phyloP scores from a whole-genome alignment of 768 basidiomycete genomes.

The Chalciporus chontae region DNA sequence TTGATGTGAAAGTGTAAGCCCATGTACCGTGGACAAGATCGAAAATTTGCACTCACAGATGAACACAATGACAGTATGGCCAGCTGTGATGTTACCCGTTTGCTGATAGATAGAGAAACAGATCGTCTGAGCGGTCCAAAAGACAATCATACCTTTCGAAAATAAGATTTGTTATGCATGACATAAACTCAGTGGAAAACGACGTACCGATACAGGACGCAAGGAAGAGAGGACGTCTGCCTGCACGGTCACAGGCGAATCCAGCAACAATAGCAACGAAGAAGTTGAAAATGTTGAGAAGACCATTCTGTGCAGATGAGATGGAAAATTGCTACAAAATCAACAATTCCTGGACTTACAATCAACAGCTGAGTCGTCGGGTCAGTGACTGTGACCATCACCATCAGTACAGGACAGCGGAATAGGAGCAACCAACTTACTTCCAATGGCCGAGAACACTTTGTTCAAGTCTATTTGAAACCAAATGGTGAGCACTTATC shows the following conservation, averaged over 20 bases:
- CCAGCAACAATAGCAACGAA: slow-evolving; percentile 48
- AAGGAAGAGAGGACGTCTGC: slow-evolving; percentile 50
- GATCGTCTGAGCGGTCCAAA: slow-evolving; percentile 38
- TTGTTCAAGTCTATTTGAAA: slow-evolving; percentile 47
- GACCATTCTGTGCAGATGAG: slow-evolving; percentile 40
- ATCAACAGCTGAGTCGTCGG: slow-evolving; percentile 41
- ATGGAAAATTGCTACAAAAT: not conserved
- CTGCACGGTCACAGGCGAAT: slow-evolving; percentile 46
- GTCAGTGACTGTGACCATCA: slow-evolving; percentile 34
- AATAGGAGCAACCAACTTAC: slow-evolving; percentile 18
- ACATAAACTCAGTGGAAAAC: slow-evolving; percentile 10
- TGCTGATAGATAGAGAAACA: slow-evolving; percentile 33
- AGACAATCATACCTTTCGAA: slow-evolving; percentile 37
- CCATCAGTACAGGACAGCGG: not conserved
- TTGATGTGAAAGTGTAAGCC: slow-evolving; percentile 6
- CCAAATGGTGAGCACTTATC: not conserved
- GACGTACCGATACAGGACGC: slow-evolving; percentile 40
- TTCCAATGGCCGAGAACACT: slow-evolving; percentile 51
- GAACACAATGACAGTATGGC: slow-evolving; percentile 44
- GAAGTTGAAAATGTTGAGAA: slow-evolving; percentile 55
- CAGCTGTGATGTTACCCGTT: slow-evolving; percentile 25
- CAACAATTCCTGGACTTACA: slow-evolving; percentile 22
- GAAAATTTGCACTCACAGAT: slow-evolving; percentile 34
- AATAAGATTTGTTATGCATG: slow-evolving; percentile 29
- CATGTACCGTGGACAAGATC: not conserved